Conservation (phyloP, 495 filamentous ascomycete genomes). For the Neurospora sp. region DNA sequence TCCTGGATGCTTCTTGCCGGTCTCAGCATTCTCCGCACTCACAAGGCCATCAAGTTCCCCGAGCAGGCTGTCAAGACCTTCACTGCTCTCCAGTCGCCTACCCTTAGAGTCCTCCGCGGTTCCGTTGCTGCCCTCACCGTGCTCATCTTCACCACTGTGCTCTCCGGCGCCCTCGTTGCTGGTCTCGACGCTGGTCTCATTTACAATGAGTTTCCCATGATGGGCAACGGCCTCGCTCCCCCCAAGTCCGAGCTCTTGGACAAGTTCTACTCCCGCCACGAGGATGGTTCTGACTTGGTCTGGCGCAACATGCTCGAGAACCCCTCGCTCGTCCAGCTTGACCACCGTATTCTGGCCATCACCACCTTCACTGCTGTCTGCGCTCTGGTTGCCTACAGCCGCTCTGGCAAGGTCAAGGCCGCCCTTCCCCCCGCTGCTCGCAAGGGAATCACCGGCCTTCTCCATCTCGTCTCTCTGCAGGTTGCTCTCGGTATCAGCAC, state of each 20-base stretch:
- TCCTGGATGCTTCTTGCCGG: slow-evolving; percentile 90
- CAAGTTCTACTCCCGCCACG: slow-evolving; percentile 69
- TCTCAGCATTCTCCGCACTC: slow-evolving; percentile 67
- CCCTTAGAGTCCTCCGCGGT: slow-evolving; percentile 59
- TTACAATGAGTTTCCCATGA: slow-evolving; percentile 95
- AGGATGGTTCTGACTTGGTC: slow-evolving; percentile 69
- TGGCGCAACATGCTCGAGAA: slow-evolving; percentile 98
- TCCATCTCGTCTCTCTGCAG: slow-evolving; percentile 75
- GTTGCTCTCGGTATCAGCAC: slow-evolving; percentile 80
- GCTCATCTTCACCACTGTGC: slow-evolving; percentile 78
- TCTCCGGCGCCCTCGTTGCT: slow-evolving; percentile 89
- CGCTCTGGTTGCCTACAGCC: slow-evolving; percentile 64
- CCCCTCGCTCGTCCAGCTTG: slow-evolving; percentile 84
- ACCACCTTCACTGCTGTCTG: slow-evolving; percentile 79
- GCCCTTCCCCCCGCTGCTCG: slow-evolving; percentile 53
- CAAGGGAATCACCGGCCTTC: slow-evolving; percentile 66
- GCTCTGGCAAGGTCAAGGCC: slow-evolving; percentile 50
- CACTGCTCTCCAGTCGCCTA: slow-evolving; percentile 49
- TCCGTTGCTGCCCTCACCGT: slow-evolving; percentile 59
- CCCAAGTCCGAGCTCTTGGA: slow-evolving; percentile 75
- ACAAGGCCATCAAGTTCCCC: slow-evolving; percentile 55
- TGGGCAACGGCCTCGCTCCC: slow-evolving; percentile 75
- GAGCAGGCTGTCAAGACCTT: slow-evolving; percentile 44
- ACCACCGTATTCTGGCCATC: slow-evolving; percentile 85
- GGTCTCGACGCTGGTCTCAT: slow-evolving; percentile 93